A percentile compares a stretch with the other conserved stretches of the same genome.
These are phyloP conservation scores for Ganoderma sp. DNA, from an alignment of 1,284 basidiomycete species.

Conservation along the genomic window DNA sequence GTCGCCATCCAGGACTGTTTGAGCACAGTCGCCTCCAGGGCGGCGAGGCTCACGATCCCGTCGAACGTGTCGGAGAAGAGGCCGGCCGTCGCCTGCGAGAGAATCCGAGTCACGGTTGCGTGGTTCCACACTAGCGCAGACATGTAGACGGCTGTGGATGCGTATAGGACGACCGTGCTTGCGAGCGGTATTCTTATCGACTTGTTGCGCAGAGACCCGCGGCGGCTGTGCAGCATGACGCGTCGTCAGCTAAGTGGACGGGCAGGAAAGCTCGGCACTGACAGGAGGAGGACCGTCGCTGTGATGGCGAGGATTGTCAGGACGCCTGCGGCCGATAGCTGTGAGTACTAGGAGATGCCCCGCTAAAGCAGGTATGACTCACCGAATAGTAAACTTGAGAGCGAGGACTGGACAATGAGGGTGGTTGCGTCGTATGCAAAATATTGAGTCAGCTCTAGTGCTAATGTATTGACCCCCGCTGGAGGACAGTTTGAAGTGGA, in stretches of 20 bases:
- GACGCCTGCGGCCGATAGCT: neutral
- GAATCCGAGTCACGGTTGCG: neutral
- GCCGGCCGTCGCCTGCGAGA: neutral
- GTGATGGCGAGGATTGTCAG: neutral
- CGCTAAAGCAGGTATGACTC: neutral
- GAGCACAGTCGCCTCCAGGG: neutral
- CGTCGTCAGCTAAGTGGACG: neutral
- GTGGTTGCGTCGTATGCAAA: neutral
- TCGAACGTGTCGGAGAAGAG: neutral
- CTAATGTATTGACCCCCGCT: neutral
- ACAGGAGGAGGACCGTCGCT: neutral
- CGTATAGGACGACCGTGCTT: neutral
- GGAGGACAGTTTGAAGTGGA: neutral
- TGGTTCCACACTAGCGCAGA: conserved; percentile 2
- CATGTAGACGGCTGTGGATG: neutral
- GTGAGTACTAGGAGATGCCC: neutral
- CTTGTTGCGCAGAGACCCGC: neutral
- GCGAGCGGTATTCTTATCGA: neutral
- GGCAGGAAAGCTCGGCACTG: neutral
- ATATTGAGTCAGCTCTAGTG: neutral
- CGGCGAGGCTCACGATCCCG: neutral
- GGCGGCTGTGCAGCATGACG: neutral
- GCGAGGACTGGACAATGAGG: neutral
- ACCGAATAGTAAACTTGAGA: neutral
- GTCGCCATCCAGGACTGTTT: conserved; percentile 5